Evolutionary conservation across 1,139 yeast species (phyloP), one percentile per base, ranked within the genome.

Genomic region (Suhomyces kunorum): DNA sequence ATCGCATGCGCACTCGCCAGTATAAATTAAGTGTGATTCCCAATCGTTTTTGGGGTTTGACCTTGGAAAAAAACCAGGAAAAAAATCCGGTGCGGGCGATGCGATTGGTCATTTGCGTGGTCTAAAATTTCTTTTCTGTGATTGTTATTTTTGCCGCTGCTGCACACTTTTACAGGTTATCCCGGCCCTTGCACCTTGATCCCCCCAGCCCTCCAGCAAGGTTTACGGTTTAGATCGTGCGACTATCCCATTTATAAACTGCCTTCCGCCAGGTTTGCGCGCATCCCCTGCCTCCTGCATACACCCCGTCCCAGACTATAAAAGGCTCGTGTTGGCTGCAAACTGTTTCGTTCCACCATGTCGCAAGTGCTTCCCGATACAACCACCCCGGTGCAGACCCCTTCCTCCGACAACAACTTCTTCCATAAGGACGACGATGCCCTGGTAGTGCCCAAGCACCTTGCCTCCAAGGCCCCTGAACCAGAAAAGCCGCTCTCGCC

Each of bases 401-500:
- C 74, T 9, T 63, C 70, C 25, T 61, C 69, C 6, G 72, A 66
- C 39, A 51, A 48, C 38, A 63, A 55, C 43, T 55, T 54, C 28
- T 41, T 41, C 39, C 35, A 31, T 32, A 51, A 56, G 40, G 51
- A 47, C 35, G 52, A 48, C 33, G 52, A 48, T 25, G 50, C 43
- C 12, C 37, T 34, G 24, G 43, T 39, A 29, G 44, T 40, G 28
- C 49, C 43, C 13, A 46, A 46, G 31, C 38, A 39, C 16, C 48
- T 44, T n/a, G 36, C 37, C 9, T 12, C 40, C 22, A 43, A 47
- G 20, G 45, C 34, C 13, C 14, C 35, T 6, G 59, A 58, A 34
- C 62, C 65, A 0, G 67, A 64, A 39, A 65, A 66, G 46, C 76
- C 76, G 5, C 66, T 71, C 35, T 68, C 74, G 31, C 75, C 76